phyloP scores from a whole-genome alignment of 257 asterid species.

The Nicotiana otophora region DNA sequence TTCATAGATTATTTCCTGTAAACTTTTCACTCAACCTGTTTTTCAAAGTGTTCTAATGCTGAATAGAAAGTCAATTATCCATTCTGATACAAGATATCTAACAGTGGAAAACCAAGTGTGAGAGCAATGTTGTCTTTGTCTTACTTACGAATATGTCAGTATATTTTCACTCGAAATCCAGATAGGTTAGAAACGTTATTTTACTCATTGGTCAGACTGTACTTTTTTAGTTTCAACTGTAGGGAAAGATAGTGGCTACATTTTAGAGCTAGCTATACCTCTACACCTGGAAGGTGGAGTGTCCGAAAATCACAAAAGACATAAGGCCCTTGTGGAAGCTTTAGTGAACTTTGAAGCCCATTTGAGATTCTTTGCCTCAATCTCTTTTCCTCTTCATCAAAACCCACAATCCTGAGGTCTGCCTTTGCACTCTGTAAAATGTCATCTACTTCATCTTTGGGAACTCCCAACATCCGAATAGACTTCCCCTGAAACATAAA shows the following conservation, averaged over 20 bases:
- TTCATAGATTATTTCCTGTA: no score
- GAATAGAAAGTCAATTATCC: no score
- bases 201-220: neutral
- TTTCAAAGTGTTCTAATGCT: no score
- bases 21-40: no score
- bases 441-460: constrained; percentile 71
- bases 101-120: no score
- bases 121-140: no score
- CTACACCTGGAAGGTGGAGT: constrained; percentile 72
- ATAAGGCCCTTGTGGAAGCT: constrained; percentile 76
- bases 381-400: constrained; percentile 86
- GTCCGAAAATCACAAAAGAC: constrained; percentile 77
- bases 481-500: constrained; percentile 54
- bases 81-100: no score
- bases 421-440: constrained; percentile 47
- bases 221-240: neutral
- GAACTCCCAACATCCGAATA: constrained; percentile 90
- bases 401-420: constrained; percentile 80
- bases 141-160: neutral
- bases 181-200: neutral
- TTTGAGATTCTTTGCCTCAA: constrained; percentile 43
- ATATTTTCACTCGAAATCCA: neutral
- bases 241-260: neutral
- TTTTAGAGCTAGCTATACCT: constrained; percentile 34
- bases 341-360: constrained; percentile 26